A percentile compares a stretch with the other conserved stretches of the same genome.
Evolutionary conservation across 164 flowering plant species (phyloP).

Genomic region (Cinnamomum micranthum): DNA sequence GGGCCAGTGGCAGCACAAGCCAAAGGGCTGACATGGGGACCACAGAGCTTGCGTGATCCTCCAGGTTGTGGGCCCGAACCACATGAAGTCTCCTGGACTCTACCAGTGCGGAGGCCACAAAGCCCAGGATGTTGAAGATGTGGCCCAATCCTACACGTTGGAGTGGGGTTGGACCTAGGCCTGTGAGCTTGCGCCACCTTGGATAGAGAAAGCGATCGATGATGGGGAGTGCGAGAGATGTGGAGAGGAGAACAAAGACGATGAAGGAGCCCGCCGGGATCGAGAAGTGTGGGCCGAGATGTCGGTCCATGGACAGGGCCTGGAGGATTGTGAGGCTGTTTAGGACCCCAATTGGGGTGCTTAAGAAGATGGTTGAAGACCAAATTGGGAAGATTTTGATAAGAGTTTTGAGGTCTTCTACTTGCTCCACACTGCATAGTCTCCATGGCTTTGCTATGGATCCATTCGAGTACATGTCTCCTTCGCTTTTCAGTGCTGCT

Average conservation of each 20-base stretch:
- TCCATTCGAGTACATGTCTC: constrained; percentile 28
- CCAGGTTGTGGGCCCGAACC: not conserved
- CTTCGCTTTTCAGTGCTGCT: constrained; percentile 40
- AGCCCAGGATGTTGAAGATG: constrained; percentile 11
- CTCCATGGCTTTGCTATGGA: constrained; percentile 41
- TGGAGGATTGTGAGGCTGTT: constrained; percentile 40
- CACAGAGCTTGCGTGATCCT: not conserved
- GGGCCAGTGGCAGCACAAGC: constrained; percentile 36
- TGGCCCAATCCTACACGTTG: constrained; percentile 21
- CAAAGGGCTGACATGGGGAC: constrained; percentile 45
- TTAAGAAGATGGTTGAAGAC: constrained; percentile 35
- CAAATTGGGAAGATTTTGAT: constrained; percentile 45
- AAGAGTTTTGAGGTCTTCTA: constrained; percentile 52
- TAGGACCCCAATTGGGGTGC: constrained; percentile 36
- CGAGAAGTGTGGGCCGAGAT: constrained; percentile 38
- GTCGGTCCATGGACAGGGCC: constrained; percentile 56
- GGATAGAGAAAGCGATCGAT: constrained; percentile 27
- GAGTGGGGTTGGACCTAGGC: constrained; percentile 11
- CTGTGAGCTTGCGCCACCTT: constrained; percentile 1
- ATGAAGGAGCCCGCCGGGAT: constrained; percentile 51
- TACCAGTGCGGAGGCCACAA: constrained; percentile 13
- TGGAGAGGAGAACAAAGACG: constrained; percentile 33
- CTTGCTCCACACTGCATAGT: constrained; percentile 46
- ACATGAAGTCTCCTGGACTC: constrained; percentile 19
- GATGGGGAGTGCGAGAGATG: constrained; percentile 32